phyloP scores from a whole-genome alignment of 2,329 filamentous ascomycete species.

The Fusarium pseudograminearum region DNA sequence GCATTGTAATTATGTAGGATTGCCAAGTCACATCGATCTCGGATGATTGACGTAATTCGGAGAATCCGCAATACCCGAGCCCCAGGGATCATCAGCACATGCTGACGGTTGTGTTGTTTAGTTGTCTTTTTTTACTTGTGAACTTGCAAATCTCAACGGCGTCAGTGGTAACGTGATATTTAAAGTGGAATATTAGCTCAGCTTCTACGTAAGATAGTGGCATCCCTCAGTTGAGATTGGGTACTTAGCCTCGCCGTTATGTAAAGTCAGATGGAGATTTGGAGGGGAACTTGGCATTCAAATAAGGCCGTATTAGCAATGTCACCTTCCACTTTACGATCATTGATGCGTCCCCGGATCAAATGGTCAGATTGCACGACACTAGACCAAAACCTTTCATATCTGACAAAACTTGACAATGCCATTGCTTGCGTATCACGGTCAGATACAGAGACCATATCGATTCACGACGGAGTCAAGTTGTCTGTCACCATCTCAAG shows the following conservation, averaged over 20 bases:
- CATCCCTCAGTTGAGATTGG: not conserved
- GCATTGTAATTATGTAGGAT: not conserved
- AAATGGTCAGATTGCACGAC: not conserved
- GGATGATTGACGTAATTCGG: constrained; percentile 2
- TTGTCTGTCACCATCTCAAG: not conserved
- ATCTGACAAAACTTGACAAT: not conserved
- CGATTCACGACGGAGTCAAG: no score
- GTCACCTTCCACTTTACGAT: not conserved
- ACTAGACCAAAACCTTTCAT: not conserved
- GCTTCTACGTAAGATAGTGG: not conserved
- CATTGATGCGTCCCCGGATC: not conserved
- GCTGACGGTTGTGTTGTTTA: not conserved
- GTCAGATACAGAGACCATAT: not conserved
- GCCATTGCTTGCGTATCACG: not conserved
- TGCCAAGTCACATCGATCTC: not conserved
- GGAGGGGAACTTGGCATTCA: not conserved
- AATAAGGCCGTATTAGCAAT: not conserved
- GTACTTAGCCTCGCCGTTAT: not conserved
- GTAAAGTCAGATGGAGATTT: not conserved
- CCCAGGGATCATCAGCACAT: not conserved
- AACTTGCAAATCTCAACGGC: not conserved
- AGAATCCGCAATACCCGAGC: constrained; percentile 12
- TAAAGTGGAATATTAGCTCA: not conserved
- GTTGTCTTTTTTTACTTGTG: not conserved
- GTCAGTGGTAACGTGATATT: not conserved